Evolutionary conservation across 1,284 basidiomycete genomes (phyloP), one percentile per base, ranked within the genome.

Genomic region (Malassezia furfur): DNA sequence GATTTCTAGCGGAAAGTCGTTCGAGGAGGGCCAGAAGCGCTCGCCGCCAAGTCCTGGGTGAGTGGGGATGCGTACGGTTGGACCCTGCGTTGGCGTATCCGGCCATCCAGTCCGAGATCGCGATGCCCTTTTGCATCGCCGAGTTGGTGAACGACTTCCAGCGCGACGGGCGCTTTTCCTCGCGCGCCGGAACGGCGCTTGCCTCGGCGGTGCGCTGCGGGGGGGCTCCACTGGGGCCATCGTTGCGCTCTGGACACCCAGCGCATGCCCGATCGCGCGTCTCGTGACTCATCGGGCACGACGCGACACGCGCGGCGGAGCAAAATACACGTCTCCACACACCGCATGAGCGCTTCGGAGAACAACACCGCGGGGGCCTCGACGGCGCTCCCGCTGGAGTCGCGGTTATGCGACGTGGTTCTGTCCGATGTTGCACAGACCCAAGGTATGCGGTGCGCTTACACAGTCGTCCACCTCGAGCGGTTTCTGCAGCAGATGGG

Each of bases 21-120:
- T 78, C 8, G 76, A 76, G 21, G 76, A 76, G 3, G 80, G 80
- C 76, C 77, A 81, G 64, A 81, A 81, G 2, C 77, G 68, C 56
- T 81, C 79, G 9, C 75, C 76, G 3, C 79, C 79, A 5, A 79
- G 56, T 64, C 69, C 40, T 43, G 40, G 3, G 21, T 43, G 9
- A 43, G 40, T 43, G 22, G 30, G 12, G 17, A 17, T 17, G 17
- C 40, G 5, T 30, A 43, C 40, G 64, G 39, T 67, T 60, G 3
- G 66, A 65, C 0, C 61, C 70, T 9, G 58, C 56, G 32, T 73
- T 73, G 22, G 66, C 70, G 46, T 73, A 69, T 31, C 62, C 65
- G 1, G 68, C 62, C 5, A 66, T 64, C 68, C 68, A 73, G 53
- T 73, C 71, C 12, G 63, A 67, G 34, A 70, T 52, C 14, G 57